These are phyloP conservation scores for Talaromyces atroroseus DNA, from an alignment of 2,329 filamentous ascomycete species.

Conservation along the genomic window DNA sequence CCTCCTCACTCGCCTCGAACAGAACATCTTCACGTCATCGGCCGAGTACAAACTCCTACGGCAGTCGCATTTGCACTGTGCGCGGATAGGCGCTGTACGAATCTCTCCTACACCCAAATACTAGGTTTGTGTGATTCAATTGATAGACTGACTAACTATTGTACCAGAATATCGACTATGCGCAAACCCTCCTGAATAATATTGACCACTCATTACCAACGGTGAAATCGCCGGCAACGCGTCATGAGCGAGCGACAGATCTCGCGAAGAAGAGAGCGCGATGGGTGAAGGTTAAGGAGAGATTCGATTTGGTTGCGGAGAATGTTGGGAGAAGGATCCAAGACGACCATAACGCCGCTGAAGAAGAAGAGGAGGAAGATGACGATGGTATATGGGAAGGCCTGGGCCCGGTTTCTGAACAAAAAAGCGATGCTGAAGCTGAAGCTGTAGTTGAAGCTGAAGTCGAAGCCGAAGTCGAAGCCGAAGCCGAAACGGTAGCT, in stretches of 20 bases:
- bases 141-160: conserved; percentile 1
- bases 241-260: conserved; percentile 36
- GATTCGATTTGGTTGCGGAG: conserved; percentile 28
- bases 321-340: conserved; percentile 16
- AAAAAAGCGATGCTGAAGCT: background rate
- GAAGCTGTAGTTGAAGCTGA: background rate
- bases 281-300: conserved; percentile 27
- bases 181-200: conserved; percentile 36
- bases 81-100: conserved; percentile 37
- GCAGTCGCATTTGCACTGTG: conserved; percentile 38
- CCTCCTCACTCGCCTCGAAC: conserved; percentile 39
- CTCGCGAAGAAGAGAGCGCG: conserved; percentile 34
- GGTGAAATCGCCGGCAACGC: conserved; percentile 35
- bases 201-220: conserved; percentile 37
- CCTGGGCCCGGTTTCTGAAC: background rate
- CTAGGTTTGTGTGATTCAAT: background rate
- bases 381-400: conserved; percentile 1
- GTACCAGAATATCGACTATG: conserved; percentile 41
- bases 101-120: background rate
- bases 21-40: conserved; percentile 36
- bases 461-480: background rate
- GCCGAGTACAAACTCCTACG: conserved; percentile 33
- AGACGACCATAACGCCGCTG: conserved; percentile 17
- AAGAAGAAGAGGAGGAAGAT: conserved; percentile 21
- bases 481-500: background rate